Evolutionary conservation across 495 filamentous ascomycete species (phyloP), one percentile per base, ranked within the genome.

Genomic region (Lophium mytilinum): DNA sequence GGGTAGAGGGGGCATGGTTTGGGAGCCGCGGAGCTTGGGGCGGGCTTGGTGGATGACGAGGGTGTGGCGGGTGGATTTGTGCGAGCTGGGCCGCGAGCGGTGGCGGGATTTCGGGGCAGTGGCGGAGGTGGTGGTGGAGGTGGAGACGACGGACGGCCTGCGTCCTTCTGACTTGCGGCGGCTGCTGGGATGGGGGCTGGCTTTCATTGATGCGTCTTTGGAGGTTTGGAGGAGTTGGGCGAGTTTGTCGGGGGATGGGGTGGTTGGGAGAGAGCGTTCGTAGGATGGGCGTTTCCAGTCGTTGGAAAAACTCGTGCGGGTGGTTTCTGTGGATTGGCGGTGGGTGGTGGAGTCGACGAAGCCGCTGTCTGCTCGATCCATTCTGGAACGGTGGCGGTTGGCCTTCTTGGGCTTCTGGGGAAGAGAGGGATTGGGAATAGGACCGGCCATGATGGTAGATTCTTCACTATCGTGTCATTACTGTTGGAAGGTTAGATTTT

Each of bases 331-430:
- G 48, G 30, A 63, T 14, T 40, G 24, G 9, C 19, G 56, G 43
- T 18, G 12, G 19, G 19, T 35, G 41, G 43, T 41, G 37, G 52
- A 52, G 30, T 45, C 30, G 39, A 59, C 61, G 52, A 63, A 60
- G 34, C 61, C 56, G 46, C 61, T 63, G 50, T 63, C 61, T 37
- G 43, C 12, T 48, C 61, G 56, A 33, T 48, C 19, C 61, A 63
- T 63, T 48, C 49, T 52, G 34, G 37, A 42, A 18, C 40, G 12
- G 52, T 58, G 39, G 14, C 51, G 49, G 15, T 14, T 47, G 37
- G 47, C 14, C 18, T 21, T 55, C 15, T 12, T 9, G 9, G 18
- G 17, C n/a, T 39, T 5, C 43, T 35, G 45, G 42, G 18, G 34
- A 19, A 39, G 30, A 49, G 9, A 33, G 15, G 12, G n/a, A n/a